Evolutionary conservation across 2,329 filamentous ascomycete genomes (phyloP).

Genomic region (Fusarium sp.): DNA sequence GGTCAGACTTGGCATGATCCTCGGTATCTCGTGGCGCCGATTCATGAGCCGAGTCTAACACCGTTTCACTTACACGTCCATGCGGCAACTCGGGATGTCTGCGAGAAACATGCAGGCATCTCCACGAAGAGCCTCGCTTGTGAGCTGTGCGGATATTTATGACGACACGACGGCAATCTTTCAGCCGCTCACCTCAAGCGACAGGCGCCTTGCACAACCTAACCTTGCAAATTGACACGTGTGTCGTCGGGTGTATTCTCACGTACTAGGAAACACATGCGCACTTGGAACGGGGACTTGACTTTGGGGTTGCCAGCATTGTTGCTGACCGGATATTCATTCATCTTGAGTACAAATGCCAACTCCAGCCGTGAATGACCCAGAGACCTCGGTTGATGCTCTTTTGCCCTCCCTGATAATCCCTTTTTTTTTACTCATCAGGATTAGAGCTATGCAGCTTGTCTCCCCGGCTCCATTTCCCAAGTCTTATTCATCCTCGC

Average conservation of each 20-base stretch:
- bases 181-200: neutral
- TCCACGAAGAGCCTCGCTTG: neutral
- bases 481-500: conserved; percentile 30
- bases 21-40: conserved; percentile 40
- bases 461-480: conserved; percentile 36
- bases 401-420: conserved; percentile 35
- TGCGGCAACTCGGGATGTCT: conserved; percentile 1
- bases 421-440: conserved; percentile 34
- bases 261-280: conserved; percentile 7
- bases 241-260: neutral
- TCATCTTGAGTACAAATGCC: conserved; percentile 46
- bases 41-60: conserved; percentile 28
- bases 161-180: neutral
- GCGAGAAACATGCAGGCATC: neutral
- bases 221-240: neutral
- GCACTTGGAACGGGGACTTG: neutral
- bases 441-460: conserved; percentile 37
- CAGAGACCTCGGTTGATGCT: conserved; percentile 44
- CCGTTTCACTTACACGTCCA: conserved; percentile 31
- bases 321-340: conserved; percentile 42
- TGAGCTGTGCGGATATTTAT: neutral
- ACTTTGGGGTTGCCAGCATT: conserved; percentile 36
- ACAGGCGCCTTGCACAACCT: neutral
- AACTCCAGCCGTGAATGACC: conserved; percentile 45
- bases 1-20: conserved; percentile 30